Conservation (phyloP, 2,329 filamentous ascomycete species). For the Calonectria multiphialidica region DNA sequence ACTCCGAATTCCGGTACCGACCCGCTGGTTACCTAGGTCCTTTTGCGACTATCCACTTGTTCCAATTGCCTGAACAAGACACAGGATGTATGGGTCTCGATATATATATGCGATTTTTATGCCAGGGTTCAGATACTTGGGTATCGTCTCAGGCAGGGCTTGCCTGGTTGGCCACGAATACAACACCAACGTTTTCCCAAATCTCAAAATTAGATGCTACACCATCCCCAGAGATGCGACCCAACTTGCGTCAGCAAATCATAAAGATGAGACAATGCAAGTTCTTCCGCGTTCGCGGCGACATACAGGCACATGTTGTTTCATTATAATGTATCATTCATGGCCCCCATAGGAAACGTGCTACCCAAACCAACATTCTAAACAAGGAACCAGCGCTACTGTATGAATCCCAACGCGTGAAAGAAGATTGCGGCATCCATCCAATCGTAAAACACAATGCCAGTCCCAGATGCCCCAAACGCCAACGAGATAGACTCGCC, state of each 20-base stretch:
- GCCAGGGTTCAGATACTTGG: not conserved
- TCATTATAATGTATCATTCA: conserved; percentile 25
- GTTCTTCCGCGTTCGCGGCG: no score
- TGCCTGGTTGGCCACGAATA: not conserved
- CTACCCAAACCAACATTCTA: not conserved
- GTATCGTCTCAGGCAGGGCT: not conserved
- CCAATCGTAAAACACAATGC: conserved; percentile 15
- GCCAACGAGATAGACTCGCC: conserved; percentile 20
- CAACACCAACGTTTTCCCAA: not conserved
- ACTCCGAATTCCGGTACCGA: conserved; percentile 18
- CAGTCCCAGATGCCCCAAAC: conserved; percentile 16
- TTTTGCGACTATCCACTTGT: not conserved
- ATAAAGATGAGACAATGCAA: not conserved
- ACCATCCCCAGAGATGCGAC: not conserved
- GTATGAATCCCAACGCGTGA: conserved; percentile 16
- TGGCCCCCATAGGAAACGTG: conserved; percentile 12
- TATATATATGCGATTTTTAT: not conserved
- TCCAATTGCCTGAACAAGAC: not conserved
- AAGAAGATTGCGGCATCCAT: conserved; percentile 17
- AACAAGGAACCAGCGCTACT: not conserved
- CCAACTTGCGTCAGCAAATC: not conserved
- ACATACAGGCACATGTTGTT: not conserved
- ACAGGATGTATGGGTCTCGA: not conserved
- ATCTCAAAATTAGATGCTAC: not conserved
- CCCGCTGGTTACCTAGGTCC: conserved; percentile 14